A percentile compares a stretch with the other conserved stretches of the same genome.
Evolutionary conservation across 148 eudicot species (phyloP).

Genomic region (Linanthus parryae): DNA sequence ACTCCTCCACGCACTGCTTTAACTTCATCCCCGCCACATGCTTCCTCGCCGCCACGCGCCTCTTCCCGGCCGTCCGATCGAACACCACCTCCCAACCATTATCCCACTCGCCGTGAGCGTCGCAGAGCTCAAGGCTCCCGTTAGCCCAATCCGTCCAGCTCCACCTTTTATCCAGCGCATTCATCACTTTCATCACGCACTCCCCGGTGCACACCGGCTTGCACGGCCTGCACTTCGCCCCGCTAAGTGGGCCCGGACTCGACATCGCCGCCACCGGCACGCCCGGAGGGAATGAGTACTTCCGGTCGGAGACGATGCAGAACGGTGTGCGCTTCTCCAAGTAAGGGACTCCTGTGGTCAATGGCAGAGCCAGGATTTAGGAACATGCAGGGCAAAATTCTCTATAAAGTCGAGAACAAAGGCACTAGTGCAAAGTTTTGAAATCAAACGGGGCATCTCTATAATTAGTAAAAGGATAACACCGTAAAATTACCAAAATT

Average conservation of each 20-base stretch:
- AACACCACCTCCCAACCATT: constrained; percentile 62
- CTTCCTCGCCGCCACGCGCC: constrained; percentile 40
- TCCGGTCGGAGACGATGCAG: constrained; percentile 73
- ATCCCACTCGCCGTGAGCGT: constrained; percentile 71
- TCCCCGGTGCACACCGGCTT: constrained; percentile 35
- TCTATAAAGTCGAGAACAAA: no score
- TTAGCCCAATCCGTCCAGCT: constrained; percentile 73
- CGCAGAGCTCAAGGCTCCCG: constrained; percentile 49
- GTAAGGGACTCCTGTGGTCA: constrained; percentile 31
- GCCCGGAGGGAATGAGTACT: constrained; percentile 65
- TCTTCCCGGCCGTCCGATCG: constrained; percentile 42
- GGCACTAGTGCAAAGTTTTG: no score
- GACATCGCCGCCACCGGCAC: constrained; percentile 80
- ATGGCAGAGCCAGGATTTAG: no score
- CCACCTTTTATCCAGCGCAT: constrained; percentile 43
- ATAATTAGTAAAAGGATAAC: no score
- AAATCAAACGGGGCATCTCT: no score
- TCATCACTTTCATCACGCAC: constrained; percentile 57
- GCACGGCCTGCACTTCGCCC: constrained; percentile 92
- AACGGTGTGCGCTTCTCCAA: constrained; percentile 43
- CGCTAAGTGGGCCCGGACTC: constrained; percentile 71
- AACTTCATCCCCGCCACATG: constrained; percentile 29
- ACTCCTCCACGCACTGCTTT: constrained; percentile 50
- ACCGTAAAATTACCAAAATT: no score
- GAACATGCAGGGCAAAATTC: no score